Evolutionary conservation across 1,284 basidiomycete species (phyloP).

Genomic region (Chalciporus sp.): DNA sequence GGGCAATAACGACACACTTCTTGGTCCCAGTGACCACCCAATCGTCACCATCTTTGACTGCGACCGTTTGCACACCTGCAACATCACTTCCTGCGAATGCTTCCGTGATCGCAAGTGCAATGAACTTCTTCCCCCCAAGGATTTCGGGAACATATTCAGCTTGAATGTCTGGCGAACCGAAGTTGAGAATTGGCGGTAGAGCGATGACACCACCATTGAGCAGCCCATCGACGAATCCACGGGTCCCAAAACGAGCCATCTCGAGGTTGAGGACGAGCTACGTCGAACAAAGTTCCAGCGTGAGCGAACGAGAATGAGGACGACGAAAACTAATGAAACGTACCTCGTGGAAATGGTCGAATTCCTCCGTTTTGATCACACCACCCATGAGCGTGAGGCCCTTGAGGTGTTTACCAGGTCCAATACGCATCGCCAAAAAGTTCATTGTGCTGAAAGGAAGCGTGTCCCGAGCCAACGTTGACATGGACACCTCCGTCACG

Average conservation of each 20-base stretch:
- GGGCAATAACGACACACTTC: slow-evolving; percentile 45
- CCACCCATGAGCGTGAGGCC: slow-evolving; percentile 85
- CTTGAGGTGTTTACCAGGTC: slow-evolving; percentile 87
- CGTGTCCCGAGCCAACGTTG: neutral
- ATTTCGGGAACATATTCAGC: slow-evolving; percentile 71
- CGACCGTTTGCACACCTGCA: slow-evolving; percentile 80
- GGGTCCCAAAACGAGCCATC: slow-evolving; percentile 77
- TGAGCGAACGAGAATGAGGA: neutral
- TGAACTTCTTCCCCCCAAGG: slow-evolving; percentile 80
- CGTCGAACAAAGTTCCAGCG: slow-evolving; percentile 19
- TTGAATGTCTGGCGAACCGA: slow-evolving; percentile 75
- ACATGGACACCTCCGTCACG: neutral
- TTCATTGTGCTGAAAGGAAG: slow-evolving; percentile 57
- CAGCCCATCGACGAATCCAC: slow-evolving; percentile 85
- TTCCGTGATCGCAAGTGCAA: slow-evolving; percentile 75
- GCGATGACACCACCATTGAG: slow-evolving; percentile 84
- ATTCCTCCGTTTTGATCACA: slow-evolving; percentile 86
- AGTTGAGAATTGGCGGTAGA: slow-evolving; percentile 86
- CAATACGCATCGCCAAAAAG: slow-evolving; percentile 91
- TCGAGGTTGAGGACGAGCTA: slow-evolving; percentile 87
- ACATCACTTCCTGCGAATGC: slow-evolving; percentile 96
- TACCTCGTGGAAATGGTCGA: slow-evolving; percentile 80
- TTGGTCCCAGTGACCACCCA: slow-evolving; percentile 92
- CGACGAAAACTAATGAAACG: neutral
- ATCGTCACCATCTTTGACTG: slow-evolving; percentile 78